Percentiles rank a stretch among this genome's conserved stretches.
phyloP scores from a whole-genome alignment of 352 stramenopile species.

The Phytophthora syringae region DNA sequence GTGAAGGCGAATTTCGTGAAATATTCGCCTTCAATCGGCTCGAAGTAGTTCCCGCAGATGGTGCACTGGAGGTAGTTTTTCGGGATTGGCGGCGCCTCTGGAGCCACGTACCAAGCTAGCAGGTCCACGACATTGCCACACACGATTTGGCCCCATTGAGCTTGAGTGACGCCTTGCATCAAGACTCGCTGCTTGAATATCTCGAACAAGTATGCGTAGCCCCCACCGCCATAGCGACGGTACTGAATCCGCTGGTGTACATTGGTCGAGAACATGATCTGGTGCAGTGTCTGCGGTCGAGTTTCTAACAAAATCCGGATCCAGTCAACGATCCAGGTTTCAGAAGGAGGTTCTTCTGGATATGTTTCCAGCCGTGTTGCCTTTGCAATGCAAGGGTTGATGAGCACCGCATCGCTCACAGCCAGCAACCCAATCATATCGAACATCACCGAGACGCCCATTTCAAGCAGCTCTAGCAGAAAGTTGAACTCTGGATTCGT shows the following conservation, averaged over 20 bases:
- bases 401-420: conserved; percentile 56
- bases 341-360: conserved; percentile 40
- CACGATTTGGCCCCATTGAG: conserved; percentile 56
- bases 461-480: conserved; percentile 44
- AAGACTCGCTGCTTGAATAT: conserved; percentile 56
- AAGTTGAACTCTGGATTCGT: conserved; percentile 31
- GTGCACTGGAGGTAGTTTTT: conserved; percentile 82
- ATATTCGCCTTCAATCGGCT: conserved; percentile 87
- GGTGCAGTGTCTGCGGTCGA: conserved; percentile 1
- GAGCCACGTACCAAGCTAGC: conserved; percentile 69
- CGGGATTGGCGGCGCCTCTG: conserved; percentile 54
- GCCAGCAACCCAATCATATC: conserved; percentile 67
- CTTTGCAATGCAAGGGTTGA: conserved; percentile 40
- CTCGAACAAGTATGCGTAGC: conserved; percentile 64
- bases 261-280: conserved; percentile 72
- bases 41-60: conserved; percentile 75
- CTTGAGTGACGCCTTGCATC: conserved; percentile 34
- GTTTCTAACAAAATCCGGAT: conserved; percentile 29
- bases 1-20: conserved; percentile 87
- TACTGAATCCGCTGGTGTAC: conserved; percentile 75
- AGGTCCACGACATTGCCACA: conserved; percentile 51
- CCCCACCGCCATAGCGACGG: conserved; percentile 68
- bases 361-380: neutral
- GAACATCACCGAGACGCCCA: conserved; percentile 64
- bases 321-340: conserved; percentile 50